Evolutionary conservation across 345 rosid species (phyloP), one percentile per base, ranked within the genome.

Genomic region (Camelina neglecta): DNA sequence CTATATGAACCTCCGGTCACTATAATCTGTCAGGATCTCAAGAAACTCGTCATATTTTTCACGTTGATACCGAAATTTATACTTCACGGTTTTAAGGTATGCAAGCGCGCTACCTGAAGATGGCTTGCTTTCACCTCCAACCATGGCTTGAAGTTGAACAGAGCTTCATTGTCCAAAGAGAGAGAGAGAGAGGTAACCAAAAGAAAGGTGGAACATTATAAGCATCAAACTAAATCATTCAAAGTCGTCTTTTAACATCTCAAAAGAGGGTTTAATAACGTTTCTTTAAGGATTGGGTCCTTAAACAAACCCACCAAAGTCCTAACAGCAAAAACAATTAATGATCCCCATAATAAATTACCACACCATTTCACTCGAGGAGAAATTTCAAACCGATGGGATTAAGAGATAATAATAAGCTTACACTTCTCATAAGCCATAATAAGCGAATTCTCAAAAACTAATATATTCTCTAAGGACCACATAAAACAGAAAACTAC

Each of bases 31-130:
- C 90, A 90, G 81, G 54, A 90, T 89, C 75, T 15, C 23, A 44
- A 44, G 92, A 63, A 63, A 63, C 0, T 24, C 38, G 4, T 24
- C 20, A 15, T 13, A 63, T 44, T 15, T 63, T 26, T 63, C 67
- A 63, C 2, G 16, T 5, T 63, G 13, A 10, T 15, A 12, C 13
- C n/a, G 9, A 44, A 44, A 45, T 45, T 74, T 84, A 59, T 85
- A 90, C 74, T 88, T 86, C 60, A 88, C 92, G 0, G 88, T 90
- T 75, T 86, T 83, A 55, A 92, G 87, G 83, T 90, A 92, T 12
- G 88, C 78, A 74, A 90, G 78, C 29, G 92, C 97, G 73, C 88
- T 92, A 41, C 81, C 79, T 47, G 88, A 86, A n/a, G 89, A 84
- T 29, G 82, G 84, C 83, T 83, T 88, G 74, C 85, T 88, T 2